Evolutionary conservation across 2,329 filamentous ascomycete species (phyloP).

Genomic region (Thermoascus crustaceus): DNA sequence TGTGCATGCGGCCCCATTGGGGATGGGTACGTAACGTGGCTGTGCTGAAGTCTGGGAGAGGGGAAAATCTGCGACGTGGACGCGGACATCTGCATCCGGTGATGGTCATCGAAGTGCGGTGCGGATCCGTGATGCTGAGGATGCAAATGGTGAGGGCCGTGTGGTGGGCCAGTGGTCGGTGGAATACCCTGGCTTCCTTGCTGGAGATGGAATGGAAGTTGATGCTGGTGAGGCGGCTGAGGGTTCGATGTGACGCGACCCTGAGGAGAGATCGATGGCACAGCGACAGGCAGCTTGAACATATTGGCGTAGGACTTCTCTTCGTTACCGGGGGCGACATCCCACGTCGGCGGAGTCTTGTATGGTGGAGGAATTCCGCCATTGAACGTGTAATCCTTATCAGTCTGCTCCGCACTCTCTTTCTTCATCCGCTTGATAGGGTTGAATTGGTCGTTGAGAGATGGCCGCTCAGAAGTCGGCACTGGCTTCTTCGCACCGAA

Average conservation of each 20-base stretch:
- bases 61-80: constrained; percentile 78
- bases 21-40: constrained; percentile 59
- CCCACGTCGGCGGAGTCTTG: constrained; percentile 80
- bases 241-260: constrained; percentile 56
- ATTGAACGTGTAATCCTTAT: constrained; percentile 63
- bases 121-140: constrained; percentile 61
- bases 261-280: constrained; percentile 59
- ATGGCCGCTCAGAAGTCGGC: constrained; percentile 47
- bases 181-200: constrained; percentile 61
- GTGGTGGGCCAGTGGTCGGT: constrained; percentile 63
- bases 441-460: constrained; percentile 51
- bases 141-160: constrained; percentile 70
- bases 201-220: constrained; percentile 74
- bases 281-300: constrained; percentile 60
- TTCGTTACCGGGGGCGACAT: constrained; percentile 58
- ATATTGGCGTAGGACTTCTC: constrained; percentile 74
- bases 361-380: constrained; percentile 77
- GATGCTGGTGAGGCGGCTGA: constrained; percentile 72
- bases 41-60: constrained; percentile 68
- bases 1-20: constrained; percentile 62
- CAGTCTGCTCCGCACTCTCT: constrained; percentile 43
- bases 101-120: constrained; percentile 69
- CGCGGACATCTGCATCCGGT: constrained; percentile 77
- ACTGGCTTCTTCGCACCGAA: constrained; percentile 66
- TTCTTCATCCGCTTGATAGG: constrained; percentile 65